phyloP scores from a whole-genome alignment of 2,329 filamentous ascomycete genomes.

The Decorospora gaudefroyi region DNA sequence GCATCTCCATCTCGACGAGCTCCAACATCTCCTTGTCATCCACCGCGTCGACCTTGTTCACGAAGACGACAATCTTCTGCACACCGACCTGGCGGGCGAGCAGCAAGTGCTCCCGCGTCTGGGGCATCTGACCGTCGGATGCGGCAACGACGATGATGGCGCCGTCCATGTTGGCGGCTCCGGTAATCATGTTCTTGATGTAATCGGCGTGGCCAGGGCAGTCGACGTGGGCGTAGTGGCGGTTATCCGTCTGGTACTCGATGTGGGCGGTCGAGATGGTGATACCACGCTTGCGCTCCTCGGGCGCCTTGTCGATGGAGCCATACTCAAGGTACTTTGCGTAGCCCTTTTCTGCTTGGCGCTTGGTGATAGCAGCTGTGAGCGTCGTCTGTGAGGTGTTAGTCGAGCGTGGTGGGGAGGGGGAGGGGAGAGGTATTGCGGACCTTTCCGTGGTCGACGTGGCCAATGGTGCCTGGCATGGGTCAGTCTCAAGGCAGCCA shows the following conservation, averaged over 20 bases:
- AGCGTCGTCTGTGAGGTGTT: conserved; percentile 75
- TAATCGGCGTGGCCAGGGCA: conserved; percentile 99
- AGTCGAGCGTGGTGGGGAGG: conserved; percentile 20
- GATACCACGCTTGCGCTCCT: conserved; percentile 99
- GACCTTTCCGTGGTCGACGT: conserved; percentile 99
- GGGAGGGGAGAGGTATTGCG: conserved; percentile 13
- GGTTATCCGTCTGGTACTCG: conserved; percentile 91
- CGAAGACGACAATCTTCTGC: conserved; percentile 97
- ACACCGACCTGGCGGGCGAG: conserved; percentile 98
- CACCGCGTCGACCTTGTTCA: conserved; percentile 98
- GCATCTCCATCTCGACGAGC: conserved; percentile 99
- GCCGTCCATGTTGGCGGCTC: conserved; percentile 98
- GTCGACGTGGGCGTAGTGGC: conserved; percentile 99
- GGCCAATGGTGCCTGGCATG: conserved; percentile 82
- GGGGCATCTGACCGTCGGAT: conserved; percentile 98
- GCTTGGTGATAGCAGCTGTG: conserved; percentile 98
- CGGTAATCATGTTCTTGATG: conserved; percentile 99
- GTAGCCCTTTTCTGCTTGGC: conserved; percentile 90
- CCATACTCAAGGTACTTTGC: conserved; percentile 97
- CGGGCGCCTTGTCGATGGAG: conserved; percentile 97
- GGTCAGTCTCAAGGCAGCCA: conserved; percentile 15
- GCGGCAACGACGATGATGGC: conserved; percentile 98
- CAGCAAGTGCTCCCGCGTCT: conserved; percentile 97
- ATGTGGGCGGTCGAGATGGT: conserved; percentile 98
- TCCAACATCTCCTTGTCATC: conserved; percentile 99